These are phyloP conservation scores for Citrus inodora DNA, from an alignment of 345 rosid species.

Conservation along the genomic window DNA sequence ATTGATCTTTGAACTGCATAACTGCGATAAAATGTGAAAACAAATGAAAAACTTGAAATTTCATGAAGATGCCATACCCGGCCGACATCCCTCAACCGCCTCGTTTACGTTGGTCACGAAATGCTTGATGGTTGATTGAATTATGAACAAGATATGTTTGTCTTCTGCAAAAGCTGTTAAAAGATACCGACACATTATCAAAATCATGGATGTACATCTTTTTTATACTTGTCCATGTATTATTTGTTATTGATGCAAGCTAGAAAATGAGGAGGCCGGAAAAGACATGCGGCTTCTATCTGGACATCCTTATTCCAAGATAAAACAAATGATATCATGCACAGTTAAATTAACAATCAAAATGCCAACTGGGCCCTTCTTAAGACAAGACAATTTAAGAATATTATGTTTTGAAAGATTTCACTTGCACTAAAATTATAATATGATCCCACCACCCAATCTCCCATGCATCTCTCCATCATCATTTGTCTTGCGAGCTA, in stretches of 20 bases:
- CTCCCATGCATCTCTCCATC: not conserved
- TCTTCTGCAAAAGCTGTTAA: constrained; percentile 18
- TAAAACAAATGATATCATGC: constrained; percentile 22
- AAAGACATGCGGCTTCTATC: constrained; percentile 28
- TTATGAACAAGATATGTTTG: constrained; percentile 26
- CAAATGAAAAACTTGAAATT: no score
- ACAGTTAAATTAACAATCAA: not conserved
- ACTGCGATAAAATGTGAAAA: no score
- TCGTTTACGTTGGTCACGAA: not conserved
- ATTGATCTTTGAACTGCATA: no score
- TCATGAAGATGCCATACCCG: not conserved
- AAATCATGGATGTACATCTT: not conserved
- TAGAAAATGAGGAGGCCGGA: constrained; percentile 15
- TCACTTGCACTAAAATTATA: not conserved
- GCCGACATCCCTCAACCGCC: constrained; percentile 18
- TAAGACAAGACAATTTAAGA: constrained; percentile 20
- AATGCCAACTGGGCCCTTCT: not conserved
- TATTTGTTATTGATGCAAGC: constrained; percentile 6
- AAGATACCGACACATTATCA: constrained; percentile 12
- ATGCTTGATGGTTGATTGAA: constrained; percentile 9
- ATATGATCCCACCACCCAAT: not conserved
- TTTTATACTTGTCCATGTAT: constrained; percentile 20
- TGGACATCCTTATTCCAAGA: constrained; percentile 24
- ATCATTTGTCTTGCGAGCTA: not conserved
- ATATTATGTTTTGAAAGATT: constrained; percentile 14